Conservation (phyloP, 345 rosid genomes). For the Eucalyptus virginea region DNA sequence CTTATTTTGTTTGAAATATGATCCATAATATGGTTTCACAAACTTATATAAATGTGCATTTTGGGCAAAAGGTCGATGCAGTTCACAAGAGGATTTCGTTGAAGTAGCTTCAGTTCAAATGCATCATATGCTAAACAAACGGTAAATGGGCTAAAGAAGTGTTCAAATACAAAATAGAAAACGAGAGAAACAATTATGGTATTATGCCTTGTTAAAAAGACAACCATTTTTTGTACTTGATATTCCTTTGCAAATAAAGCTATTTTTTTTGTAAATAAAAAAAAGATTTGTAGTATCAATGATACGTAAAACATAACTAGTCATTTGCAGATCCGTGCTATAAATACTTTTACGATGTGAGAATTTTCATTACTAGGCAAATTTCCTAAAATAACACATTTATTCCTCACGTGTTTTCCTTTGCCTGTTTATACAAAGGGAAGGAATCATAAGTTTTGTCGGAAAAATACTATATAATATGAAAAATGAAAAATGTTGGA, state of each 20-base stretch:
- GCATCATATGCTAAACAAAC: background rate
- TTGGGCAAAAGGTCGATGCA: no score
- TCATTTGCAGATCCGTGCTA: background rate
- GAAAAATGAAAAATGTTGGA: no score
- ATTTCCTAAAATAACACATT: background rate
- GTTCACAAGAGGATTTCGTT: no score
- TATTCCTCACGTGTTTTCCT: background rate
- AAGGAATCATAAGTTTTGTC: background rate
- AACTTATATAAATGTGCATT: no score
- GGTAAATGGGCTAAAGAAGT: background rate
- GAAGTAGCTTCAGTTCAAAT: no score
- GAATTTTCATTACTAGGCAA: background rate
- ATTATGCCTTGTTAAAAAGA: background rate
- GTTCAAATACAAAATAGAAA: background rate
- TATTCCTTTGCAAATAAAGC: background rate
- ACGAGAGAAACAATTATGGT: background rate
- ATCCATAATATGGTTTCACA: no score
- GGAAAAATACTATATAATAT: no score
- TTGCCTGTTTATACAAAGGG: background rate
- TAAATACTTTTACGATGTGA: background rate
- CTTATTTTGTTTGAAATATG: no score
- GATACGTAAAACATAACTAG: background rate
- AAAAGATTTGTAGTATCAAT: background rate
- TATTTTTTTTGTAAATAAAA: no score
- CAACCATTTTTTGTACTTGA: background rate